Percentiles rank a stretch among this genome's conserved stretches.
Evolutionary conservation across 2,329 filamentous ascomycete genomes (phyloP).

Genomic region (Neoscytalidium dimidiatum): DNA sequence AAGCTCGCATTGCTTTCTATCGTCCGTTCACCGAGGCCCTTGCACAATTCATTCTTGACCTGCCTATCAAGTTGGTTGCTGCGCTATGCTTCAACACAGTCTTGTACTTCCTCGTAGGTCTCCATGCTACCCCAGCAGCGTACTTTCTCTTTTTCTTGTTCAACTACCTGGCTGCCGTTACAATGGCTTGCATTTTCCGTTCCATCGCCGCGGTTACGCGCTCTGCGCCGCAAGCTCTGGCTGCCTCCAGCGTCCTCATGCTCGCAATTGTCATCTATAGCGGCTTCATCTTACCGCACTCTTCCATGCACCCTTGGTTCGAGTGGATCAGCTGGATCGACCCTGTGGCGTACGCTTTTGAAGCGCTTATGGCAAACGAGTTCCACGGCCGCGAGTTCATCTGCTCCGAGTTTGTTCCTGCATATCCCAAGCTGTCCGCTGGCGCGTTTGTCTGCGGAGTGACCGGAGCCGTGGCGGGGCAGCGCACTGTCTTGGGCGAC

Average conservation of each 20-base stretch:
- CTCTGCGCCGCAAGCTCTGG: constrained; percentile 37
- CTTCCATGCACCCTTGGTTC: constrained; percentile 43
- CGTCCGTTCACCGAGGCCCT: constrained; percentile 61
- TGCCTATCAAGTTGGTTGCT: constrained; percentile 60
- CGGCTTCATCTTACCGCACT: constrained; percentile 40
- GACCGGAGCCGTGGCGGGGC: constrained; percentile 44
- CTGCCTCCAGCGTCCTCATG: constrained; percentile 42
- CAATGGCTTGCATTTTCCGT: constrained; percentile 45
- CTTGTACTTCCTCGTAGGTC: constrained; percentile 64
- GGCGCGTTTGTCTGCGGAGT: constrained; percentile 41
- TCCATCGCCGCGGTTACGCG: constrained; percentile 36
- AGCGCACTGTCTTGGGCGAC: constrained; percentile 40
- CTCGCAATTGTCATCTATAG: constrained; percentile 41
- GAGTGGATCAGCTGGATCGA: constrained; percentile 44
- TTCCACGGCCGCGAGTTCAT: constrained; percentile 60
- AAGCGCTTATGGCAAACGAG: constrained; percentile 69
- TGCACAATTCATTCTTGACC: constrained; percentile 59
- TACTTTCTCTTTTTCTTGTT: constrained; percentile 66
- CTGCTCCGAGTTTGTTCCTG: constrained; percentile 53
- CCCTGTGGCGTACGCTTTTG: constrained; percentile 69
- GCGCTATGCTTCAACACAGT: constrained; percentile 61
- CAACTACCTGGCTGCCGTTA: constrained; percentile 57
- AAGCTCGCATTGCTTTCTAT: constrained; percentile 71
- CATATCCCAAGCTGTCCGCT: constrained; percentile 26
- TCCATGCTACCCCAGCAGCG: constrained; percentile 58